Conservation (phyloP, 768 basidiomycete genomes). For the Amyloporia xantha region DNA sequence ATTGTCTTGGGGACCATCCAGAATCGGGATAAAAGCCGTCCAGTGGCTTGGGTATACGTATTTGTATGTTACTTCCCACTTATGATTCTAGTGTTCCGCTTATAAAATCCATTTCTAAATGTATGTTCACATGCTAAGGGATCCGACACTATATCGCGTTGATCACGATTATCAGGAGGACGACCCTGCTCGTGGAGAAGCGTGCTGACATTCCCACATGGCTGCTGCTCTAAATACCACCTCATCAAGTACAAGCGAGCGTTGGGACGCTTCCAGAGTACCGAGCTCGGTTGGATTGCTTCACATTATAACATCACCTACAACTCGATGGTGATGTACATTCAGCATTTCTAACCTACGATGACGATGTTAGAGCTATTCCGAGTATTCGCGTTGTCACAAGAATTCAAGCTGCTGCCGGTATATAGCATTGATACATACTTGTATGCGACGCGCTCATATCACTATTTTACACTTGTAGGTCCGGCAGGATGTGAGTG, state of each 20-base stretch:
- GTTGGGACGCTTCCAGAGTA: constrained; percentile 84
- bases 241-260: constrained; percentile 91
- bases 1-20: constrained; percentile 91
- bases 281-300: constrained; percentile 90
- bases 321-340: constrained; percentile 94
- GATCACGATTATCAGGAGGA: constrained; percentile 88
- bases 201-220: constrained; percentile 90
- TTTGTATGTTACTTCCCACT: too few relatives aligned
- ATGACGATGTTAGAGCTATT: constrained; percentile 90
- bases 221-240: constrained; percentile 91
- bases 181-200: constrained; percentile 83
- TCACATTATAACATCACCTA: constrained; percentile 95
- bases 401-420: constrained; percentile 91
- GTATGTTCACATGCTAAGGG: constrained; percentile 91
- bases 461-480: too few relatives aligned
- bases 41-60: constrained; percentile 97
- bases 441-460: too few relatives aligned
- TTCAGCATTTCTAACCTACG: constrained; percentile 82
- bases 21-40: constrained; percentile 95
- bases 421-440: too few relatives aligned
- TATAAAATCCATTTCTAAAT: constrained; percentile 33
- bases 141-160: constrained; percentile 82
- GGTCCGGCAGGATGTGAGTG: constrained; percentile 56
- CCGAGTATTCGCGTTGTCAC: constrained; percentile 90
- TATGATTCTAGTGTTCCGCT: constrained; percentile 22